Base-by-base conservation (phyloP, 75 land plant genomes). In the Picea sitchensis region DNA sequence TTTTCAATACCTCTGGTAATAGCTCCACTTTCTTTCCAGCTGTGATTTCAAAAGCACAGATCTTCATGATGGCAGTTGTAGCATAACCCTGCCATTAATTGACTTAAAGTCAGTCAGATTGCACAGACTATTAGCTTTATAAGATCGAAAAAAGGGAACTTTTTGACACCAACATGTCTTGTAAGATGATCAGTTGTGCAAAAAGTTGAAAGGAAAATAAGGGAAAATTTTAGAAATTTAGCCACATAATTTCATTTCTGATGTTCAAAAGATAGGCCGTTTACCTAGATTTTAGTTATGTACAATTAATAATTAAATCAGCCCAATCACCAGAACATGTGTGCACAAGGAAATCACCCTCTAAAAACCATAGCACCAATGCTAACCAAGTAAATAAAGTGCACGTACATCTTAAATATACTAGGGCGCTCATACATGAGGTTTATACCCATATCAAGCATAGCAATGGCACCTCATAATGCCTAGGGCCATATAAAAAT, bases 1-100 rank as follows among this genome's bases (percentile, higher is more conserved):
- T 26, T 20, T 21, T 65, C 4, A 80, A 12, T 87, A 97, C 99
- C 99, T 97, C 98, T 14, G 95, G 92, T 34, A 97, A 84, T 63
- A 97, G 80, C 30, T 97, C 92, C 64, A 95, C 85, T 79, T 80
- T 87, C 80, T 87, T 89, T 78, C 99, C 95, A 77, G 91, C 91
- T 58, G 90, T 82, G 44, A 89, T 90, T 86, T 97, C 95, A 84
- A 97, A 97, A 34, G 98, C 87, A 81, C 87, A 91, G 59, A 97
- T 77, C 82, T 97, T 97, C 86, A 92, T 92, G 54, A 95, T 89
- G 11, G 95, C 99, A 69, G 98, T 89, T 18, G 93, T 79, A 18
- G 97, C 95, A 90, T 95, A 95, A 32, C 95, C 99, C 99, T 97
- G 81, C 63, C 41, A 78, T 78, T 67, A 68, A 62, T 57, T 76